Percentiles rank a stretch among this genome's conserved stretches.
These are phyloP conservation scores for Ophiosphaerella herpotricha DNA, from an alignment of 2,329 filamentous ascomycete species.

Conservation along the genomic window DNA sequence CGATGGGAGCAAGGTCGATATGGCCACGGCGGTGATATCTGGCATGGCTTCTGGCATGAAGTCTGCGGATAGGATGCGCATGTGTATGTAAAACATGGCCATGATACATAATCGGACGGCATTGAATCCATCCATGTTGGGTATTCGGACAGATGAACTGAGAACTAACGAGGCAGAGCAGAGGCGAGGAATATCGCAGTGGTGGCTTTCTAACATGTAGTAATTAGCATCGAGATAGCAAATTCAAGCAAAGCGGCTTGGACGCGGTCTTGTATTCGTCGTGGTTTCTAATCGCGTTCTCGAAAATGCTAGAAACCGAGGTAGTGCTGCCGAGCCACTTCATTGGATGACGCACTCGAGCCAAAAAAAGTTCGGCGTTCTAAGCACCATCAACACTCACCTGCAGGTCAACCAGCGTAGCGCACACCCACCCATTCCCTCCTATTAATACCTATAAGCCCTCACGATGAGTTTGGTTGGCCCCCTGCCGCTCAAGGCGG, in stretches of 20 bases:
- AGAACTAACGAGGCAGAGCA: too few species aligned
- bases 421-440: too few species aligned
- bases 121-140: too few species aligned
- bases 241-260: too few species aligned
- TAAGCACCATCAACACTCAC: background rate
- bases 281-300: background rate
- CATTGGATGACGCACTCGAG: conserved; percentile 1
- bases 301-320: conserved; percentile 1
- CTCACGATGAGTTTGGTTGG: conserved; percentile 42
- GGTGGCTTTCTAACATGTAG: too few species aligned
- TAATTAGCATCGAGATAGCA: too few species aligned
- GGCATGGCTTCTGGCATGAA: background rate
- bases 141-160: too few species aligned
- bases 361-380: conserved; percentile 15
- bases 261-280: background rate
- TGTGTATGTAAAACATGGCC: background rate
- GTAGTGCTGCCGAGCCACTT: background rate
- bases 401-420: background rate
- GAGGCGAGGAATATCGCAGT: too few species aligned
- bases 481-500: conserved; percentile 40
- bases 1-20: background rate
- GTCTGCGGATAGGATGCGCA: background rate
- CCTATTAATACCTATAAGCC: conserved; percentile 15
- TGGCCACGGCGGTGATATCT: too few species aligned
- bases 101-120: too few species aligned